Evolutionary conservation across 306 rosid genomes (phyloP).

Genomic region (Pueraria montana): DNA sequence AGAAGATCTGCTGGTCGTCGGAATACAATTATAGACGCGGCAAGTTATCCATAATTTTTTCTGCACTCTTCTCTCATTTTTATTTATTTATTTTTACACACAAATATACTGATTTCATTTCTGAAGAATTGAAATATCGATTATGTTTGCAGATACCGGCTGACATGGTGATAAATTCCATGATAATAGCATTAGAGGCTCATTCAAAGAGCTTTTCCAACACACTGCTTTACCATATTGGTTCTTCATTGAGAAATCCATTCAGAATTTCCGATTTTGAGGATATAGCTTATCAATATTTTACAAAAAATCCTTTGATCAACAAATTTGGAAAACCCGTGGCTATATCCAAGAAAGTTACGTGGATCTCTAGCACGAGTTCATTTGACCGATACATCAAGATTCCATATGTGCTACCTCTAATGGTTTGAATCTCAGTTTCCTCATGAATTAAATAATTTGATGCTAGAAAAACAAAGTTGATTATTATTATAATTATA

Average conservation of each 20-base stretch:
- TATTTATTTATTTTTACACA: too few species aligned
- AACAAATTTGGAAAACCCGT: background rate
- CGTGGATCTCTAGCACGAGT: background rate
- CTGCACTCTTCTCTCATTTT: too few species aligned
- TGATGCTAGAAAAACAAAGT: too few species aligned
- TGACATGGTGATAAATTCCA: background rate
- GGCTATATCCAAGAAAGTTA: too few species aligned
- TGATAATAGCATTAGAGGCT: background rate
- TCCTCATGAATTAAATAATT: too few species aligned
- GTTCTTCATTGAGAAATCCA: background rate
- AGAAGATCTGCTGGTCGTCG: background rate
- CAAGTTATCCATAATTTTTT: background rate
- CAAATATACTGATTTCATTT: too few species aligned
- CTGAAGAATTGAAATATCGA: too few species aligned
- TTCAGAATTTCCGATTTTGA: background rate
- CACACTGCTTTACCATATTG: background rate
- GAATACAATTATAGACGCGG: background rate
- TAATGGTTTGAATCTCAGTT: background rate
- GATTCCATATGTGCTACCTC: background rate
- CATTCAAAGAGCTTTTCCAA: background rate
- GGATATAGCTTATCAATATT: background rate
- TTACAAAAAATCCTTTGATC: background rate
- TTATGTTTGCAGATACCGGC: background rate
- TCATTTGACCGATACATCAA: background rate
- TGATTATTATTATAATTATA: too few species aligned